phyloP scores from a whole-genome alignment of 139 green algal genomes.

The Coelastrella sp. region DNA sequence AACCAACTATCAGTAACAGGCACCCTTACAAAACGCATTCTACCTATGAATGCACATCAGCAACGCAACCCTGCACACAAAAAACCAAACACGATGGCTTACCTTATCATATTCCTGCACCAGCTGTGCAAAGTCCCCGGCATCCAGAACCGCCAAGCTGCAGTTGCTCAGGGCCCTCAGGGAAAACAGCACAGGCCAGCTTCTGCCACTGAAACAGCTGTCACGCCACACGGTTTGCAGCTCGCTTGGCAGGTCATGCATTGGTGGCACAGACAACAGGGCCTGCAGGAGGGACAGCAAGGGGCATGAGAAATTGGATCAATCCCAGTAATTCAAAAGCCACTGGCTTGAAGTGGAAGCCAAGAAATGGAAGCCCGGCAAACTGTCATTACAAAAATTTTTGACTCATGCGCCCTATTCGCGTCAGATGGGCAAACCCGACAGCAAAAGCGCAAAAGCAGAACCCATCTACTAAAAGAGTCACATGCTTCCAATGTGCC shows the following conservation, averaged over 20 bases:
- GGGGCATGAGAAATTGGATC: background rate
- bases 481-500: no score
- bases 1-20: no score
- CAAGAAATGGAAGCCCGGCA: no score
- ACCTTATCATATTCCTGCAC: conserved; percentile 35
- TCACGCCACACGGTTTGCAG: background rate
- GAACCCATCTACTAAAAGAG: no score
- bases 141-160: conserved; percentile 41
- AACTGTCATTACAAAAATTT: no score
- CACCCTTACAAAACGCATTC: background rate
- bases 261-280: conserved; percentile 29
- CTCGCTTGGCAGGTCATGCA: background rate
- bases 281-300: background rate
- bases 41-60: background rate
- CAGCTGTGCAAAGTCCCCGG: conserved; percentile 7
- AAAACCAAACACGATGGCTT: background rate
- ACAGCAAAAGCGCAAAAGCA: no score
- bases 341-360: background rate
- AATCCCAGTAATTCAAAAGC: background rate
- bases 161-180: conserved; percentile 35
- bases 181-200: conserved; percentile 23
- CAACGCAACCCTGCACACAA: background rate
- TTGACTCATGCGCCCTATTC: no score
- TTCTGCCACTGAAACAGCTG: background rate
- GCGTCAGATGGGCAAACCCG: no score